Evolutionary conservation across 1,284 basidiomycete genomes (phyloP), one percentile per base, ranked within the genome.

Genomic region (Tilletia walkeri): DNA sequence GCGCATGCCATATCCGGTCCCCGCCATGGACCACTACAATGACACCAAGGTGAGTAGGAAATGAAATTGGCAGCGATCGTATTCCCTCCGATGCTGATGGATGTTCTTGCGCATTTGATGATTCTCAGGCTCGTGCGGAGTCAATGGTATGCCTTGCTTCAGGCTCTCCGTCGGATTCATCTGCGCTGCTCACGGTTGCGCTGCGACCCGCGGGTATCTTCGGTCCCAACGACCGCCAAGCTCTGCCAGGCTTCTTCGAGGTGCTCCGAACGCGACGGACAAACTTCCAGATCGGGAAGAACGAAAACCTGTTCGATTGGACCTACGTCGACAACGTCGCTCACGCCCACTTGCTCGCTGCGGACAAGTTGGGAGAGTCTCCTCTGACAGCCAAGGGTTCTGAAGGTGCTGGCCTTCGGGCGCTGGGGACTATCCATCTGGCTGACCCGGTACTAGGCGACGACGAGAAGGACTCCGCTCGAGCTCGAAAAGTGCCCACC

Each of bases 251-350:
- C 18, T 87, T 96, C 63, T 90, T 91, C 84, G 86, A 91, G 73
- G 93, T 92, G 6, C 91, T 94, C 83, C 88, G 91, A 78, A 88
- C 80, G 18, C 74, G 80, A 89, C 92, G 95, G 84, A 94, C 94
- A 2, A 90, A 92, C 76, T 92, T 93, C 87, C 95, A 98, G 85
- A 90, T 99, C 73, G 96, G 96, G 63, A 87, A 91, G 85, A 98
- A 98, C 86, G 89, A 87, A 73, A 99, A 99, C 84, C 86, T 98
- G 10, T 95, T 94, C 79, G 96, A 99, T 85, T 97, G 93, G 90
- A 98, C 95, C 0, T 98, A 97, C 80, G 94, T 99, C 74, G 93
- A 90, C 74, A 99, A 99, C 84, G 91, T 96, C 73, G 95, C 94
- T 0, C 89, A 92, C 80, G 95, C 95, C 1, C 96, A 99, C 83